Percentiles rank a stretch among this genome's conserved stretches.
Conservation (phyloP, 2,329 filamentous ascomycete genomes). For the Hymenoscyphus occultus region DNA sequence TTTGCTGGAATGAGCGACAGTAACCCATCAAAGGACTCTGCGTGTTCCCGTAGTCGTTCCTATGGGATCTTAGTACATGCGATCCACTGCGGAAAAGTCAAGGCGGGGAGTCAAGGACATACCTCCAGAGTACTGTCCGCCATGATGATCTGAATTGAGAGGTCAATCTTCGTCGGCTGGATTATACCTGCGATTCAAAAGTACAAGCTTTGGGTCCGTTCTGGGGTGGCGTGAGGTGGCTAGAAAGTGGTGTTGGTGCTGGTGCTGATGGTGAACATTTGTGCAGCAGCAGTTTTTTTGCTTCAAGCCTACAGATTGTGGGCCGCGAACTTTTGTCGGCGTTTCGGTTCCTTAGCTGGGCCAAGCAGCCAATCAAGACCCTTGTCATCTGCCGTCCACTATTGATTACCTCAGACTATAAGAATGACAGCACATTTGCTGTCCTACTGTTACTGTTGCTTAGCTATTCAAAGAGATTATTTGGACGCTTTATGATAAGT, state of each 20-base stretch:
- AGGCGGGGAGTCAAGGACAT: conserved; percentile 26
- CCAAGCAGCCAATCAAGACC: background rate
- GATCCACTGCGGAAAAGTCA: conserved; percentile 14
- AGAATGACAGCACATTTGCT: no score
- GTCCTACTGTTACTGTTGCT: no score
- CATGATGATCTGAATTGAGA: conserved; percentile 24
- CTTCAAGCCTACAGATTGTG: background rate
- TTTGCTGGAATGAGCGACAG: conserved; percentile 70
- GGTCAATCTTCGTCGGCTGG: background rate
- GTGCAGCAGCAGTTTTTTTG: background rate
- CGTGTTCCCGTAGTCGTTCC: conserved; percentile 51
- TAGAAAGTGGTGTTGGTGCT: background rate
- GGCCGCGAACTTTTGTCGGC: background rate
- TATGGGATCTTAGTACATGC: conserved; percentile 31
- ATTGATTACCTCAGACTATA: no score
- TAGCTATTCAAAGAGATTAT: no score
- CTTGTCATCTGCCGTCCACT: background rate
- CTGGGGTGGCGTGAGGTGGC: background rate
- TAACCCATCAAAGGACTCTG: conserved; percentile 47
- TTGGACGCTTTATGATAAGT: no score
- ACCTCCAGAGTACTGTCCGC: conserved; percentile 37
- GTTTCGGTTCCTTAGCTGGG: conserved; percentile 5
- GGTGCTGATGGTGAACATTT: background rate
- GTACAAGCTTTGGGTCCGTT: conserved; percentile 1
- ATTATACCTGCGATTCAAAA: background rate